Percentiles rank a stretch among this genome's conserved stretches.
Conservation (phyloP, 208 protist genomes). For the Acanthamoeba triangularis region DNA sequence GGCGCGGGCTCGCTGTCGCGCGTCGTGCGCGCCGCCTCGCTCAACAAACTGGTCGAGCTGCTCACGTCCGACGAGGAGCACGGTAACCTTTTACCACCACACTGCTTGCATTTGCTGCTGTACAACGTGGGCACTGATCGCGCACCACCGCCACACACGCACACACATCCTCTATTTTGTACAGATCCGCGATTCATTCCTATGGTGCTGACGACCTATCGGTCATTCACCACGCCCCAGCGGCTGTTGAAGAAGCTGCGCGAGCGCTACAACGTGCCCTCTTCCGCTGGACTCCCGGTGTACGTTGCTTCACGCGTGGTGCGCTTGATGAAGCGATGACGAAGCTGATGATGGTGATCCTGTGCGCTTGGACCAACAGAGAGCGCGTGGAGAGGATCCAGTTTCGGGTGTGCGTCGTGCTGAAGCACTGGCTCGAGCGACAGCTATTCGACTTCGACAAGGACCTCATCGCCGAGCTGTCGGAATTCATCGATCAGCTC, state of each 20-base stretch:
- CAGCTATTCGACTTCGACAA: conserved; percentile 61
- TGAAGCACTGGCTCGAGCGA: conserved; percentile 62
- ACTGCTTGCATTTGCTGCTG: neutral
- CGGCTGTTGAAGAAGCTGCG: conserved; percentile 37
- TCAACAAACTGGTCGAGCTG: conserved; percentile 69
- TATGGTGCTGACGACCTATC: conserved; percentile 36
- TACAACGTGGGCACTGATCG: too few relatives aligned
- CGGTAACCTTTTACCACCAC: neutral
- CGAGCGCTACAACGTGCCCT: conserved; percentile 67
- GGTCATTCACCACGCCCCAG: conserved; percentile 51
- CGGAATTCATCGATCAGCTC: conserved; percentile 32
- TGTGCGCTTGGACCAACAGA: neutral
- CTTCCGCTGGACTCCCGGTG: neutral
- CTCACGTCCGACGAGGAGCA: conserved; percentile 32
- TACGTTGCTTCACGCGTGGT: neutral
- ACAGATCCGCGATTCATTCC: conserved; percentile 10
- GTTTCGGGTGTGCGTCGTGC: conserved; percentile 70
- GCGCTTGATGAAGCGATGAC: neutral
- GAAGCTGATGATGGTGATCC: too few relatives aligned
- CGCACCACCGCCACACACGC: neutral
- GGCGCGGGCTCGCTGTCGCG: neutral
- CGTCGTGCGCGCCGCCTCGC: conserved; percentile 22
- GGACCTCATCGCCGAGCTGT: conserved; percentile 24
- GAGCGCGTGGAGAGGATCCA: conserved; percentile 24
- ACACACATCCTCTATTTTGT: neutral